These are phyloP conservation scores for Cladosporium halotolerans DNA, from an alignment of 2,329 filamentous ascomycete genomes.

Conservation along the genomic window DNA sequence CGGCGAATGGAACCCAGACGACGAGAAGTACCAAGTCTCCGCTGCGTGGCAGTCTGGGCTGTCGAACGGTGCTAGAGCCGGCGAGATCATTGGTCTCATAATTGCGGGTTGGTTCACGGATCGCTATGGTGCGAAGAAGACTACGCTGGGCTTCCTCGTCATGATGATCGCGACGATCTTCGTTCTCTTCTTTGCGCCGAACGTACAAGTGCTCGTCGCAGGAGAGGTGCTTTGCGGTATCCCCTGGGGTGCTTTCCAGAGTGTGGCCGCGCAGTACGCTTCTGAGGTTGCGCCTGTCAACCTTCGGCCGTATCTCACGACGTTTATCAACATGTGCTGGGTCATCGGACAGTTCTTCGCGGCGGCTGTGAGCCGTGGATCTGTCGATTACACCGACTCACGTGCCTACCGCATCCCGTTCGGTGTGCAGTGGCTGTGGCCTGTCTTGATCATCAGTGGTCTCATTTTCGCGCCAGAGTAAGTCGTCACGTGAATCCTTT, in stretches of 20 bases:
- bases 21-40: conserved; percentile 41
- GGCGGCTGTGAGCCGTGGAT: conserved; percentile 26
- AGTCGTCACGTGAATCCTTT: background rate
- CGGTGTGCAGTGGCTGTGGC: conserved; percentile 35
- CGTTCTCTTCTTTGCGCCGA: conserved; percentile 37
- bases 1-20: conserved; percentile 26
- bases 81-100: conserved; percentile 58
- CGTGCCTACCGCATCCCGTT: conserved; percentile 34
- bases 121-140: conserved; percentile 35
- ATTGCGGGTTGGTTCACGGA: conserved; percentile 64
- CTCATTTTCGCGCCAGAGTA: conserved; percentile 25
- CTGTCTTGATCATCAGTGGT: conserved; percentile 31
- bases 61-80: conserved; percentile 47
- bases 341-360: conserved; percentile 43
- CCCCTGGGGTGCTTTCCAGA: conserved; percentile 27
- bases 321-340: conserved; percentile 36
- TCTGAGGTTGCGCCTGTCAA: conserved; percentile 33
- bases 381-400: conserved; percentile 24
- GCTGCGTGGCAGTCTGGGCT: conserved; percentile 54
- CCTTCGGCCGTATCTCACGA: conserved; percentile 19
- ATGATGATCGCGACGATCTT: conserved; percentile 51
- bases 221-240: conserved; percentile 34
- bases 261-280: conserved; percentile 33
- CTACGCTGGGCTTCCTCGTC: conserved; percentile 53
- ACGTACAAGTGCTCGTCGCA: conserved; percentile 25